Percentiles rank a stretch among this genome's conserved stretches.
Evolutionary conservation across 352 stramenopile species (phyloP).

Genomic region (Pythium sp.): DNA sequence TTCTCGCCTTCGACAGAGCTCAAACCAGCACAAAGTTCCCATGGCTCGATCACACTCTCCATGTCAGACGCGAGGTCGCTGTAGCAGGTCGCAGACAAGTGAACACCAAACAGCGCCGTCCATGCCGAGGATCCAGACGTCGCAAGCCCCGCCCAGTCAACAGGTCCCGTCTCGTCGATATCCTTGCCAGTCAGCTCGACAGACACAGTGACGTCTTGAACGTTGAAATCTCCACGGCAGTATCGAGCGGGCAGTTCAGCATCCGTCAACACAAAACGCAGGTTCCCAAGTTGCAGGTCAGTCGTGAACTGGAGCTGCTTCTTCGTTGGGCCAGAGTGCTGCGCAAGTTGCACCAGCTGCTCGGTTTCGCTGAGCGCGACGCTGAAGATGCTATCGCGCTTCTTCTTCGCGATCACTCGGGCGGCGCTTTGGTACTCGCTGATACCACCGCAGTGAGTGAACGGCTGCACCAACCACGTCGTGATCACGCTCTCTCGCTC

Average conservation of each 20-base stretch:
- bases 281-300: constrained; percentile 61
- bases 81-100: constrained; percentile 69
- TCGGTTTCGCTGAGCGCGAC: constrained; percentile 49
- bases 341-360: constrained; percentile 47
- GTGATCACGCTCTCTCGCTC: constrained; percentile 36
- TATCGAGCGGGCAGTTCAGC: constrained; percentile 47
- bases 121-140: constrained; percentile 58
- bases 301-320: constrained; percentile 57
- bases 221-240: constrained; percentile 60
- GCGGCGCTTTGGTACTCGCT: constrained; percentile 70
- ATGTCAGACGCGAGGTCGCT: constrained; percentile 67
- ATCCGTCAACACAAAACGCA: constrained; percentile 62
- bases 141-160: constrained; percentile 52
- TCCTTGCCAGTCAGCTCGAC: constrained; percentile 48
- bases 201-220: constrained; percentile 58
- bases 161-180: constrained; percentile 46
- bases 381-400: constrained; percentile 62
- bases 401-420: constrained; percentile 62
- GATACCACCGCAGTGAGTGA: constrained; percentile 62
- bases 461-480: constrained; percentile 59
- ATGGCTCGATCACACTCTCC: constrained; percentile 73
- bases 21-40: constrained; percentile 55
- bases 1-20: constrained; percentile 57
- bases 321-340: constrained; percentile 40
- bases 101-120: constrained; percentile 59